Percentiles rank a stretch among this genome's conserved stretches.
These are phyloP conservation scores for Arachnomyces sp. DNA, from an alignment of 2,329 filamentous ascomycete species.

Conservation along the genomic window DNA sequence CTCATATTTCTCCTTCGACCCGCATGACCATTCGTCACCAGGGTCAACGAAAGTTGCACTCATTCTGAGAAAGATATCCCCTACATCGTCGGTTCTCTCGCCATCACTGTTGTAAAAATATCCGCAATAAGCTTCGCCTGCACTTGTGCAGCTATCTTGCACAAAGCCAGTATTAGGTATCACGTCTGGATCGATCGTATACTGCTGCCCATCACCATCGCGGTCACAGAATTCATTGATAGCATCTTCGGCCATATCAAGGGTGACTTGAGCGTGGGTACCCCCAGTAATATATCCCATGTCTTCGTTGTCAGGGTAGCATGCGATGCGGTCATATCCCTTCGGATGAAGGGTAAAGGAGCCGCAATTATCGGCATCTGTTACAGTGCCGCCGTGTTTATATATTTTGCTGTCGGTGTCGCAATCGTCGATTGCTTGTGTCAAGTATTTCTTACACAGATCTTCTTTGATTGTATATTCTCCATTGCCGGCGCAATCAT, in stretches of 20 bases:
- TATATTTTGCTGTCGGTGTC: conserved; percentile 7
- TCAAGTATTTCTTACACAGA: conserved; percentile 6
- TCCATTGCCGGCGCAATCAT: conserved; percentile 4
- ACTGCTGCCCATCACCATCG: conserved; percentile 4
- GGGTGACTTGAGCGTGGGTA: conserved; percentile 1
- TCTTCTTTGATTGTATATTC: conserved; percentile 5
- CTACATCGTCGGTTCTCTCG: no score
- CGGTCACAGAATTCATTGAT: conserved; percentile 8
- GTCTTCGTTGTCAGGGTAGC: conserved; percentile 8
- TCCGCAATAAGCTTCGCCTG: background rate
- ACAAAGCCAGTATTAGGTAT: conserved; percentile 1
- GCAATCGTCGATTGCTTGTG: conserved; percentile 2
- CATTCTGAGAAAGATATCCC: no score
- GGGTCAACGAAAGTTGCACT: no score
- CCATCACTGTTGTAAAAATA: no score
- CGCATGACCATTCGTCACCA: no score
- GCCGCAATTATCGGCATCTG: conserved; percentile 7
- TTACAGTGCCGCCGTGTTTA: conserved; percentile 7
- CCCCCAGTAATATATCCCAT: conserved; percentile 1
- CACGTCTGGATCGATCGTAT: conserved; percentile 6
- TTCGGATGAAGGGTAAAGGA: conserved; percentile 4
- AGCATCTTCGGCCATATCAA: conserved; percentile 11
- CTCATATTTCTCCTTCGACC: no score
- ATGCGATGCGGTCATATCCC: conserved; percentile 4
- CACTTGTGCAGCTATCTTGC: conserved; percentile 3